Evolutionary conservation across 352 stramenopile species (phyloP), one percentile per base, ranked within the genome.

Genomic region (Pseudoperonospora humuli): DNA sequence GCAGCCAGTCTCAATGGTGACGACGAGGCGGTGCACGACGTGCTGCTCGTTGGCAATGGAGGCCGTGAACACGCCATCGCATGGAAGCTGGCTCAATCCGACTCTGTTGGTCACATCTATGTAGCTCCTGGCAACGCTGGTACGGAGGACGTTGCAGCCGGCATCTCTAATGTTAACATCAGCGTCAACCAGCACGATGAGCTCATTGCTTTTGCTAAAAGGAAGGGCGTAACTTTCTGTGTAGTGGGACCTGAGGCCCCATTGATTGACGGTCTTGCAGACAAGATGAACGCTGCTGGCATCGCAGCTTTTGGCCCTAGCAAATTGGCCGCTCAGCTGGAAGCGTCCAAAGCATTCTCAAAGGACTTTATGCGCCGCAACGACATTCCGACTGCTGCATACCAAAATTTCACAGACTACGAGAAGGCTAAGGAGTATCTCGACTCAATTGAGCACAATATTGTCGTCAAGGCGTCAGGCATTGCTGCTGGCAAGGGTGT

Each of bases 301-400:
- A 81, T 99, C n/a, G 80, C 86, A 39, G 87, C 83, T 31, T 99
- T 99, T 69, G 97, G 97, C 14, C 97, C 97, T 2, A 97, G 70
- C 36, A 86, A 86, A 47, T 80, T 89, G 34, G 96, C 95, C 3
- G 93, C 97, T 2, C 81, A 95, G 48, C 74, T 99, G 29, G 97
- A 99, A 75, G 96, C 93, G 20, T 98, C 91, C 45, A 99, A 99
- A 83, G 91, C 96, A 4, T 97, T 97, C 61, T 93, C 84, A 51
- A 99, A 99, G 80, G 95, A 98, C 55, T 99, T 99, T 50, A 97
- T 99, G 84, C 75, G 93, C 57, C 79, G 96, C 50, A 93, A 98
- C 73, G 64, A 70, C 52, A 99, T 99, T 43, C 96, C 88, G 1
- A 99, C 97, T 24, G 96, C 97, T 14, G 85, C 86, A 43, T 99